Percentiles rank a stretch among this genome's conserved stretches.
Evolutionary conservation across 805 yeast genomes (phyloP).

Genomic region (Candida methanosorbosa): DNA sequence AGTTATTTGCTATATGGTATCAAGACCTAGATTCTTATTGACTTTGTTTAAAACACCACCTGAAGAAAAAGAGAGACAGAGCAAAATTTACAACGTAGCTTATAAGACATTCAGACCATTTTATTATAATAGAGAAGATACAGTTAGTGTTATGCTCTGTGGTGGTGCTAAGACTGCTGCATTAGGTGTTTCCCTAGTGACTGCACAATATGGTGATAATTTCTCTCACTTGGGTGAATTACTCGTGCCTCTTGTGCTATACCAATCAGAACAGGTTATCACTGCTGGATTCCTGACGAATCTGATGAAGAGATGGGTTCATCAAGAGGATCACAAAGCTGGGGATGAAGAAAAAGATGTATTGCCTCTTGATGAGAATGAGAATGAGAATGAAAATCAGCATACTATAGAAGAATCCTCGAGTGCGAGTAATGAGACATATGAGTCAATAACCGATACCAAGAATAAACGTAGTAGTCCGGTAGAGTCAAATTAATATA

Average conservation of each 20-base stretch:
- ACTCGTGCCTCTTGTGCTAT: slow-evolving; percentile 74
- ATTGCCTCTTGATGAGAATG: no score
- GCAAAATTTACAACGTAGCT: slow-evolving; percentile 34
- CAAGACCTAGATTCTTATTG: slow-evolving; percentile 48
- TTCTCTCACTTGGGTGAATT: slow-evolving; percentile 58
- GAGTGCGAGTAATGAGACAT: no score
- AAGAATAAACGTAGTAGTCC: no score
- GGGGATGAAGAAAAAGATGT: neutral
- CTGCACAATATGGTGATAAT: slow-evolving; percentile 51
- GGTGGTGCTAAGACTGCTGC: slow-evolving; percentile 96
- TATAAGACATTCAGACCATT: slow-evolving; percentile 50
- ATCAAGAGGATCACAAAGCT: slow-evolving; percentile 6
- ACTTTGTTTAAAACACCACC: slow-evolving; percentile 40
- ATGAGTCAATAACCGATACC: no score
- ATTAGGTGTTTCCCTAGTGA: slow-evolving; percentile 74
- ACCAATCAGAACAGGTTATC: slow-evolving; percentile 81
- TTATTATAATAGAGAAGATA: slow-evolving; percentile 60
- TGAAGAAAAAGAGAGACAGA: slow-evolving; percentile 26
- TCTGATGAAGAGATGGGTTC: slow-evolving; percentile 64
- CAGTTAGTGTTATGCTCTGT: slow-evolving; percentile 75
- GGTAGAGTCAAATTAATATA: no score
- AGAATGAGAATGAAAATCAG: neutral
- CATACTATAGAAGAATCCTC: neutral
- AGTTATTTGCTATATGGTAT: slow-evolving; percentile 43
- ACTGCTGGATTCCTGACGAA: slow-evolving; percentile 68